A percentile compares a stretch with the other conserved stretches of the same genome.
phyloP scores from a whole-genome alignment of 352 stramenopile genomes.

The Phytophthora nicotianae region DNA sequence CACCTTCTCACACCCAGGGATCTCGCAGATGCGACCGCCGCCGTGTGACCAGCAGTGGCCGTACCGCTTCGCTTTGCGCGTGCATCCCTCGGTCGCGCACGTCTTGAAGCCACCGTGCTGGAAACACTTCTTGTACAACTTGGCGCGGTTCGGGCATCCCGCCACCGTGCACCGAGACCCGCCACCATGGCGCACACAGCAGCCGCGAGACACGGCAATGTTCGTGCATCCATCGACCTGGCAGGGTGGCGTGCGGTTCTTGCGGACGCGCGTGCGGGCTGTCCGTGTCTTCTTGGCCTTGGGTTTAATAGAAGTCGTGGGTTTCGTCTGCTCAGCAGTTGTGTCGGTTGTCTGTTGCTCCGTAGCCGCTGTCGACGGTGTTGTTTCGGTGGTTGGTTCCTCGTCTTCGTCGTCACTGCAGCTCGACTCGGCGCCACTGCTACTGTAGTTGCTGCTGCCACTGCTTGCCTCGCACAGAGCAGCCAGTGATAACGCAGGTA shows the following conservation, averaged over 20 bases:
- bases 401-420: conserved; percentile 20
- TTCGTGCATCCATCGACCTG: conserved; percentile 69
- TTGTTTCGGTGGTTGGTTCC: not conserved
- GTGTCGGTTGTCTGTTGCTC: conserved; percentile 3
- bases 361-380: conserved; percentile 4
- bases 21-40: conserved; percentile 67
- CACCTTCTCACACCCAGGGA: conserved; percentile 61
- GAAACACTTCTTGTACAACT: conserved; percentile 74
- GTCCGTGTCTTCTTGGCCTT: conserved; percentile 7
- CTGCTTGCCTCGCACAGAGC: conserved; percentile 31
- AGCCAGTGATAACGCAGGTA: conserved; percentile 24
- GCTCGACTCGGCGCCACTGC: conserved; percentile 9
- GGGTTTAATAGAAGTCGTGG: not conserved
- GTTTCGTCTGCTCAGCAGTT: not conserved
- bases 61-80: conserved; percentile 70
- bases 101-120: conserved; percentile 74
- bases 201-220: conserved; percentile 52
- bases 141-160: conserved; percentile 62
- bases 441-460: conserved; percentile 16
- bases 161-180: conserved; percentile 25
- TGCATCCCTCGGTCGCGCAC: conserved; percentile 67
- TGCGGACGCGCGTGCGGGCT: conserved; percentile 31
- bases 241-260: conserved; percentile 58
- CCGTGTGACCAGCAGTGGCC: conserved; percentile 78
- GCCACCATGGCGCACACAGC: not conserved